Evolutionary conservation across 257 asterid genomes (phyloP), one percentile per base, ranked within the genome.

Genomic region (Solanum appendiculatum): DNA sequence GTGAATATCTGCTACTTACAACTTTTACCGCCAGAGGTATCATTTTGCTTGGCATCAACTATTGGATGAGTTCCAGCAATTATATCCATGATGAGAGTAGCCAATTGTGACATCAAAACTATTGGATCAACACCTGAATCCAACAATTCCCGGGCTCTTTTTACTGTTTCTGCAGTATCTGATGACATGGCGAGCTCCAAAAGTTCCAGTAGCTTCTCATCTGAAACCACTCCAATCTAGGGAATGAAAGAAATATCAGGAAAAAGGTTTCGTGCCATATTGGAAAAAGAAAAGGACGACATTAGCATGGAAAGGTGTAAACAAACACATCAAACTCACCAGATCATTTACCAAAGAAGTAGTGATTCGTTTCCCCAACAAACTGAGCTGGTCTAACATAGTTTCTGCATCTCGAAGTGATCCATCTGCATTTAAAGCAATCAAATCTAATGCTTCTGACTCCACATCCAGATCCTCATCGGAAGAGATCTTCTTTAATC

Each of bases 151-250:
- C 99, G 90, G 34, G 99, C 96, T 90, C 92, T 90, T 86, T 93
- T 93, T 86, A 97, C 99, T 11, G 99, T 97, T 89, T 97, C 98
- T 3, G 99, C 96, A 37, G 99, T 95, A 86, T 96, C 98, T 37
- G 99, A 95, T 46, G 99, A 95, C 98, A 97, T 93, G 89, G 99
- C 98, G 85, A 95, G 85, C 94, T 97, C 99, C 92, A 97, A 88
- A 68, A 97, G 98, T 84, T 96, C 99, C 91, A 97, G 89, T 72
- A 97, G 87, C 88, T 92, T 97, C 83, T 97, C 99, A 89, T 97
- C 99, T 42, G 99, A 97, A 89, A 97, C 98, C 86, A 96, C 98
- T 31, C 99, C 99, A 89, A 97, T 92, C 99, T 97, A 89, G 91
- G 91, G 23, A 86, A 81, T 40, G 63, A 84, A 77, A 51, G 39